Conservation (phyloP, 1,139 yeast genomes). For the Hemisphaericaspora xylofermentans region DNA sequence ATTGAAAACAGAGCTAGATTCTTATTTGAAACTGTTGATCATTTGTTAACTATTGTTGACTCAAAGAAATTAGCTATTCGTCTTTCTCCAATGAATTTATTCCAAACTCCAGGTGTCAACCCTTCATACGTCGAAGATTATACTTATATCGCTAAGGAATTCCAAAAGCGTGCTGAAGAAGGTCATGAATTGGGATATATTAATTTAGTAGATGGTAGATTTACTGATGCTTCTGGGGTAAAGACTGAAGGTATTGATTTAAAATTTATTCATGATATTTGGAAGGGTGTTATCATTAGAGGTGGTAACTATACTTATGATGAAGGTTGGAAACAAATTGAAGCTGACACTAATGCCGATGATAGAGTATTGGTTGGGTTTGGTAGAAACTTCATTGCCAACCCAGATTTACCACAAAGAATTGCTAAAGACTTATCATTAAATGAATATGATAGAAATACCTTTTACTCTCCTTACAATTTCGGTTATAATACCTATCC, state of each 20-base stretch:
- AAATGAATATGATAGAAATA: constrained; percentile 26
- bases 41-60: constrained; percentile 42
- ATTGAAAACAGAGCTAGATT: constrained; percentile 66
- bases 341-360: constrained; percentile 27
- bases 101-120: constrained; percentile 38
- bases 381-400: constrained; percentile 49
- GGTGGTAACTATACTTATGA: constrained; percentile 43
- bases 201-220: constrained; percentile 49
- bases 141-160: constrained; percentile 34
- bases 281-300: constrained; percentile 50
- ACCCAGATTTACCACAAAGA: constrained; percentile 53
- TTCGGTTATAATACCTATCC: constrained; percentile 28
- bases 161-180: constrained; percentile 38
- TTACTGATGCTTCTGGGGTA: constrained; percentile 8
- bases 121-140: constrained; percentile 31
- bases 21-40: constrained; percentile 56
- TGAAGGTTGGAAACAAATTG: constrained; percentile 18
- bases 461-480: constrained; percentile 22
- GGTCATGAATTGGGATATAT: constrained; percentile 49
- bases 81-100: constrained; percentile 55
- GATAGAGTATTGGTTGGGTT: constrained; percentile 44
- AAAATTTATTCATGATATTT: constrained; percentile 36
- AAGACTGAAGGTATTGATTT: constrained; percentile 13
- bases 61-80: constrained; percentile 48
- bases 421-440: constrained; percentile 42